Conservation (phyloP, 1,284 basidiomycete species). For the Ustilago vetiveriae region DNA sequence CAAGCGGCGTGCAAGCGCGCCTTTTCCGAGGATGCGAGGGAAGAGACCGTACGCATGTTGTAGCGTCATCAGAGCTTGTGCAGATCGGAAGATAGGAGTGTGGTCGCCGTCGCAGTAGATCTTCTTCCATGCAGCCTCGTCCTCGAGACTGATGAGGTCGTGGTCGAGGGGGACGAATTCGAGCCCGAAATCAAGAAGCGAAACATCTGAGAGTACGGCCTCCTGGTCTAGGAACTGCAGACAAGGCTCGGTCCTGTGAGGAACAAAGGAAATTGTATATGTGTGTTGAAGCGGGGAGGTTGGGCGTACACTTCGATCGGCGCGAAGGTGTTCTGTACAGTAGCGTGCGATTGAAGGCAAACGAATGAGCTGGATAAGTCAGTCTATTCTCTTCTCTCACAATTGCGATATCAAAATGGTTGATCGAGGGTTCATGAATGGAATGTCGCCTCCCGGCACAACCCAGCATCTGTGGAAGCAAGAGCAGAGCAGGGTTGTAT, state of each 20-base stretch:
- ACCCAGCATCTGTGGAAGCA: slow-evolving; percentile 41
- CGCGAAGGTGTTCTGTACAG: slow-evolving; percentile 78
- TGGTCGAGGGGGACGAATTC: slow-evolving; percentile 92
- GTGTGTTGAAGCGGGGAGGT: slow-evolving; percentile 72
- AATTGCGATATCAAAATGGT: no score
- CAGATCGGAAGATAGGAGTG: slow-evolving; percentile 86
- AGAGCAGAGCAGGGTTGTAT: slow-evolving; percentile 47
- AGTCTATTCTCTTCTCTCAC: no score
- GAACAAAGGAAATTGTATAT: slow-evolving; percentile 89
- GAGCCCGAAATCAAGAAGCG: slow-evolving; percentile 77
- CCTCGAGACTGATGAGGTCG: slow-evolving; percentile 70
- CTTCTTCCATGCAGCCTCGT: slow-evolving; percentile 49
- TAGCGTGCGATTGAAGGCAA: slow-evolving; percentile 1
- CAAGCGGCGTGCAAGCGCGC: slow-evolving; percentile 81
- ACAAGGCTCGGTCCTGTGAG: slow-evolving; percentile 83
- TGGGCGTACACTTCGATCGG: slow-evolving; percentile 62
- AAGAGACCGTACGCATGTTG: slow-evolving; percentile 89
- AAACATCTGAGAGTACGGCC: slow-evolving; percentile 34
- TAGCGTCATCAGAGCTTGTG: slow-evolving; percentile 83
- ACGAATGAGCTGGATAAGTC: background rate
- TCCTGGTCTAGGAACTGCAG: slow-evolving; percentile 55
- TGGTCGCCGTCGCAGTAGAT: slow-evolving; percentile 85
- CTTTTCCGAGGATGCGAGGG: slow-evolving; percentile 92
- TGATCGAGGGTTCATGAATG: background rate
- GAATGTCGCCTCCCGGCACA: slow-evolving; percentile 54